Evolutionary conservation across 352 stramenopile genomes (phyloP).

Genomic region (Phytopythium montanum): DNA sequence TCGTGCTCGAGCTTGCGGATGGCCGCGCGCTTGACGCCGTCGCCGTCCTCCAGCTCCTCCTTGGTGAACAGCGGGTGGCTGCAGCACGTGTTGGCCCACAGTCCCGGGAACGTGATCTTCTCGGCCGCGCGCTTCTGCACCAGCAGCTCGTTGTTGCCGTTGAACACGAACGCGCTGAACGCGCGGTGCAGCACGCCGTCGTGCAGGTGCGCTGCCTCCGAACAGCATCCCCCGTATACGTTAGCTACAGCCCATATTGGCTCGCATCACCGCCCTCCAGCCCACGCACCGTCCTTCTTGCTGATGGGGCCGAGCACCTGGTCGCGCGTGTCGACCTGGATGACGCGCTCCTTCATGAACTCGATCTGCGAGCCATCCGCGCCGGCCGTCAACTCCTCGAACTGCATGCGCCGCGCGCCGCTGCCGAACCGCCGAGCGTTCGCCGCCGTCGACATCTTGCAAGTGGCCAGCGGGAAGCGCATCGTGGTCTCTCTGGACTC

Average conservation of each 20-base stretch:
- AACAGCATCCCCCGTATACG: not conserved
- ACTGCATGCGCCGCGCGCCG: slow-evolving; percentile 25
- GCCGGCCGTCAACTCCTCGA: slow-evolving; percentile 61
- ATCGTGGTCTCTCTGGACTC: no score
- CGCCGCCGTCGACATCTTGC: not conserved
- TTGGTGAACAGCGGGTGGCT: slow-evolving; percentile 94
- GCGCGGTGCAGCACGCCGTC: slow-evolving; percentile 77
- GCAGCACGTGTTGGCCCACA: slow-evolving; percentile 99
- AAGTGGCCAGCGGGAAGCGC: not conserved
- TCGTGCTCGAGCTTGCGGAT: slow-evolving; percentile 99
- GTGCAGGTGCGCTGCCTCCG: slow-evolving; percentile 55
- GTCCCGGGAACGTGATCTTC: slow-evolving; percentile 99
- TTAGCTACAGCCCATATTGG: not conserved
- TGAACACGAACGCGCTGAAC: slow-evolving; percentile 88
- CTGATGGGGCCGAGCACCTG: slow-evolving; percentile 72
- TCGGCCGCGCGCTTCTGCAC: slow-evolving; percentile 91
- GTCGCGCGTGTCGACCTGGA: slow-evolving; percentile 86
- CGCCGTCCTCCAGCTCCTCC: slow-evolving; percentile 77
- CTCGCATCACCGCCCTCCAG: not conserved
- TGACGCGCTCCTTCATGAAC: slow-evolving; percentile 91
- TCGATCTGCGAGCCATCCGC: slow-evolving; percentile 77
- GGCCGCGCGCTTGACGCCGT: slow-evolving; percentile 91
- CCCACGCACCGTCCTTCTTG: slow-evolving; percentile 76
- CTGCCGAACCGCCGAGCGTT: slow-evolving; percentile 9
- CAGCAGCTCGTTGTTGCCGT: slow-evolving; percentile 79